phyloP scores from a whole-genome alignment of 768 basidiomycete genomes.

The Amanita rubescens region DNA sequence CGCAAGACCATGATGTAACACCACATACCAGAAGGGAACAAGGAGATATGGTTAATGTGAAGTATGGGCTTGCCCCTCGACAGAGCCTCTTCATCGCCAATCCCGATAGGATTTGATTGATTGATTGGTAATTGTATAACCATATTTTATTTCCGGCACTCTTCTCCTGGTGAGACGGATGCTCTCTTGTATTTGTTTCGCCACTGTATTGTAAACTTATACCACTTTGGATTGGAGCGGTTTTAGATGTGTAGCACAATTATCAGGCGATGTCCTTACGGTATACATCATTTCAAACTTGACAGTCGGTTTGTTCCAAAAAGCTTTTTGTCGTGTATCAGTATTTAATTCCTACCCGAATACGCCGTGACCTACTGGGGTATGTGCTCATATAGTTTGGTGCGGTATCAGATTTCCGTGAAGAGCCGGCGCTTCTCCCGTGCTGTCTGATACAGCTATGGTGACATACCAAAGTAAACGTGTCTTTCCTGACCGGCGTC shows the following conservation, averaged over 20 bases:
- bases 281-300: not conserved
- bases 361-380: no score
- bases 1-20: slow-evolving; percentile 32
- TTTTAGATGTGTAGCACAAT: not conserved
- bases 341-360: not conserved
- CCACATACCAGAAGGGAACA: slow-evolving; percentile 30
- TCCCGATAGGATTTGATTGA: slow-evolving; percentile 37
- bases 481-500: not conserved
- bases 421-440: slow-evolving; percentile 1
- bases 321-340: not conserved
- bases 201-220: not conserved
- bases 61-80: slow-evolving; percentile 62
- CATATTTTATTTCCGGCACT: slow-evolving; percentile 4
- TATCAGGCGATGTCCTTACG: not conserved
- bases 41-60: slow-evolving; percentile 32
- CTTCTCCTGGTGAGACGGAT: not conserved
- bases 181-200: not conserved
- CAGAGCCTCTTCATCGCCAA: slow-evolving; percentile 68
- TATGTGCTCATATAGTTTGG: not conserved
- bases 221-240: not conserved
- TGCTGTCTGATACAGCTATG: not conserved
- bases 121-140: slow-evolving; percentile 5
- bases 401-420: not conserved
- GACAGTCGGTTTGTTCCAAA: not conserved
- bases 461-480: not conserved